phyloP scores from a whole-genome alignment of 768 basidiomycete species.

The Rhodosporidiobolus sp. region DNA sequence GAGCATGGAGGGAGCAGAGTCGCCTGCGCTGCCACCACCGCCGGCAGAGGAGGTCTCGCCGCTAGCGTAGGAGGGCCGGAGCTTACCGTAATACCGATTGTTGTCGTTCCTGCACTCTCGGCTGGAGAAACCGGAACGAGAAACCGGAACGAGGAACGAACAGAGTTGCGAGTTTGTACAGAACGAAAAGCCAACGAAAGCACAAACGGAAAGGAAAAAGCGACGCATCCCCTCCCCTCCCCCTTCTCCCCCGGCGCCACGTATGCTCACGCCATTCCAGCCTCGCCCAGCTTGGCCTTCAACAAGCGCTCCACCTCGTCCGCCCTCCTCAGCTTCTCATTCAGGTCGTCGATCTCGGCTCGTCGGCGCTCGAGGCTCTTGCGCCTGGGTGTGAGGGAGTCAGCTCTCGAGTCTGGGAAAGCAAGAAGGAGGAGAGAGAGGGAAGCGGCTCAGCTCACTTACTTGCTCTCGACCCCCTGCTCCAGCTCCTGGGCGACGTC shows the following conservation, averaged over 20 bases:
- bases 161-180: neutral
- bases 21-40: neutral
- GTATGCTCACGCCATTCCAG: neutral
- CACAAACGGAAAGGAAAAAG: neutral
- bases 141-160: neutral
- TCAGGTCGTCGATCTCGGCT: slow-evolving; percentile 5
- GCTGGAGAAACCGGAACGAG: neutral
- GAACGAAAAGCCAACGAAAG: neutral
- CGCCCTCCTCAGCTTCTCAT: neutral
- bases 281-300: slow-evolving; percentile 5
- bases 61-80: neutral
- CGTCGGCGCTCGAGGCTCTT: slow-evolving; percentile 2
- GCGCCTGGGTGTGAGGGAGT: neutral
- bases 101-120: neutral
- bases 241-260: neutral
- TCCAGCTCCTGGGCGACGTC: neutral
- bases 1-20: neutral
- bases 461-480: neutral
- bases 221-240: neutral
- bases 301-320: slow-evolving; percentile 4
- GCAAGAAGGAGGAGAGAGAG: too few relatives aligned
- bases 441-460: too few relatives aligned
- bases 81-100: too few relatives aligned
- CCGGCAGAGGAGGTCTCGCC: neutral
- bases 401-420: neutral